Evolutionary conservation across 176 grass and related monocot genomes (phyloP).

Genomic region (Bonia amplexicaulis): DNA sequence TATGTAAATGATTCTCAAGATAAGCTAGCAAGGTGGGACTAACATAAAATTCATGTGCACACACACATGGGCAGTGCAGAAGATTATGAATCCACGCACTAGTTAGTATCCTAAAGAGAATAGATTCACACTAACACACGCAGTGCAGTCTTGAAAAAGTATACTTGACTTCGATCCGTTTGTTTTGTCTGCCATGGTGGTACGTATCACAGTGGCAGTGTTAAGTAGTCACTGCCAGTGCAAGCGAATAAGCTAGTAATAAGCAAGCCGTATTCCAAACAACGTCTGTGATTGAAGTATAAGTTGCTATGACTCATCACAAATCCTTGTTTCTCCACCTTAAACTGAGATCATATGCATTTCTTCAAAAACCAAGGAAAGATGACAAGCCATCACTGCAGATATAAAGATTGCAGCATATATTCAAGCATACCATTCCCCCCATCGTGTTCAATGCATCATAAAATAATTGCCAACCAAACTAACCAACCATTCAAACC

Average conservation of each 20-base stretch:
- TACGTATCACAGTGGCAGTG: neutral
- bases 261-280: neutral
- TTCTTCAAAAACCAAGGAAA: neutral
- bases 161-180: neutral
- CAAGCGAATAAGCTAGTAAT: neutral
- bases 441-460: neutral
- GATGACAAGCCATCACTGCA: neutral
- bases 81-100: neutral
- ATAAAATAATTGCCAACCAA: neutral
- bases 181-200: neutral
- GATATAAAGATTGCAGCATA: neutral
- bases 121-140: neutral
- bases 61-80: too few species aligned
- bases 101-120: too few species aligned
- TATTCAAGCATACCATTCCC: neutral
- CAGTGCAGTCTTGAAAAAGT: neutral
- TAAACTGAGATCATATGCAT: neutral
- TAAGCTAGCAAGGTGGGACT: too few species aligned
- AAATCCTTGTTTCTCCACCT: neutral
- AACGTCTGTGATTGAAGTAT: too few species aligned
- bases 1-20: too few species aligned
- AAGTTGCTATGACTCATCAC: neutral
- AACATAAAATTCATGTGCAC: too few species aligned
- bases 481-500: neutral
- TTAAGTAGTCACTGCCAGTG: neutral